Evolutionary conservation across 148 eudicot species (phyloP).

Genomic region (Persicaria tinctoria): DNA sequence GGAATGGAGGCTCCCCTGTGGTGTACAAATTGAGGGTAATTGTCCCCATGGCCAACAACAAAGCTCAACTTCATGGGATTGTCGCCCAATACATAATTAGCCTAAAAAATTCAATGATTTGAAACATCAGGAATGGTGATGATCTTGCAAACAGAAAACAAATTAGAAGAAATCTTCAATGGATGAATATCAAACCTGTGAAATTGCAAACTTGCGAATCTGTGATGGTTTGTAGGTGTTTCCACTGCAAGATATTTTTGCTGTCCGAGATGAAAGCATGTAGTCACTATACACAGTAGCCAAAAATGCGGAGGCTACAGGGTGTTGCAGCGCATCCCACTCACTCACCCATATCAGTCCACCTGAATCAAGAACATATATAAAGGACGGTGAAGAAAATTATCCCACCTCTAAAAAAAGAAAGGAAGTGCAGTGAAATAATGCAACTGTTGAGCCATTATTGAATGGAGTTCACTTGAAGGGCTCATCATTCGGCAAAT

Average conservation of each 20-base stretch:
- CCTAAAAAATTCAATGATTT: constrained; percentile 26
- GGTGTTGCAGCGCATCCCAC: constrained; percentile 88
- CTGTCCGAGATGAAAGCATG: constrained; percentile 69
- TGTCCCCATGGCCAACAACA: constrained; percentile 81
- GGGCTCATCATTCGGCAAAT: neutral
- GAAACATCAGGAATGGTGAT: neutral
- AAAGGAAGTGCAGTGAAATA: too few species aligned
- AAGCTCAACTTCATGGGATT: constrained; percentile 78
- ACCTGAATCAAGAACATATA: constrained; percentile 28
- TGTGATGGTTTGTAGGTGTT: constrained; percentile 44
- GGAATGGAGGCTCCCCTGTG: constrained; percentile 97
- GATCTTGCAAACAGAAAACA: neutral
- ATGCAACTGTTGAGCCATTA: neutral
- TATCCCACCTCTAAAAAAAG: neutral
- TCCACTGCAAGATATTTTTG: constrained; percentile 47
- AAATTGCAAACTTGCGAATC: constrained; percentile 67
- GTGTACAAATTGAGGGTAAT: constrained; percentile 70
- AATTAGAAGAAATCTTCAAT: neutral
- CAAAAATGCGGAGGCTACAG: constrained; percentile 80
- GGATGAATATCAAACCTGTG: constrained; percentile 46
- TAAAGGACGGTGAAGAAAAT: neutral
- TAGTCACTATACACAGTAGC: constrained; percentile 81
- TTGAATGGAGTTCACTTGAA: neutral
- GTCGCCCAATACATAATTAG: constrained; percentile 70
- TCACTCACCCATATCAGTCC: constrained; percentile 82